Evolutionary conservation across 257 asterid species (phyloP), one percentile per base, ranked within the genome.

Genomic region (Solanum piurae): DNA sequence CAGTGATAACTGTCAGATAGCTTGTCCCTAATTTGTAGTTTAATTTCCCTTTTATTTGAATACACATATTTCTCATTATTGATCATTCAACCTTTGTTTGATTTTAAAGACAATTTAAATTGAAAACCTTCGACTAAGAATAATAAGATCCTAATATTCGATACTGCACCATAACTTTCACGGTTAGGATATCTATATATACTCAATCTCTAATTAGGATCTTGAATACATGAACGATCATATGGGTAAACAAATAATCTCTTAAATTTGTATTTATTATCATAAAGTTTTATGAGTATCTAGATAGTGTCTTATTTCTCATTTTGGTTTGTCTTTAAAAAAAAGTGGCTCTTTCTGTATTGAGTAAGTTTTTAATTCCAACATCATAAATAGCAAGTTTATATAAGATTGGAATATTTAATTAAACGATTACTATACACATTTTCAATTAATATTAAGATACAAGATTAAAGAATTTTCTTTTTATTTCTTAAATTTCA

Each of bases 11-110:
- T 42, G 14, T 20, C 4, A 55, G n/a, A 55, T 55, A 7, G 64
- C 0, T 18, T 6, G 0, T 18, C 2, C 25, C 25, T 0, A 55
- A 55, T 7, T 6, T 55, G 64, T 0, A 55, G 64, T 55, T 55
- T 6, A 52, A 6, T 16, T 55, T 55, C 10, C 64, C 23, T 55
- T 55, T 55, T 18, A 55, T 18, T 55, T 55, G 2, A 20, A 55
- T 55, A 55, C n/a, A 18, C 11, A 20, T 7, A 52, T 52, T 16
- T 55, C 64, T 55, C 4, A 20, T 55, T 55, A 55, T 55, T 55
- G 64, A 55, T 6, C 64, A 7, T 18, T 55, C n/a, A 18, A 55
- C 64, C 64, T 55, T 55, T 11, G 1, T 55, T 55, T 55, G n/a
- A 55, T 18, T 55, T 3, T 20, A 20, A 58, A 55, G 10, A 18